These are phyloP conservation scores for Golubevia sp. DNA, from an alignment of 1,284 basidiomycete genomes.

Conservation along the genomic window DNA sequence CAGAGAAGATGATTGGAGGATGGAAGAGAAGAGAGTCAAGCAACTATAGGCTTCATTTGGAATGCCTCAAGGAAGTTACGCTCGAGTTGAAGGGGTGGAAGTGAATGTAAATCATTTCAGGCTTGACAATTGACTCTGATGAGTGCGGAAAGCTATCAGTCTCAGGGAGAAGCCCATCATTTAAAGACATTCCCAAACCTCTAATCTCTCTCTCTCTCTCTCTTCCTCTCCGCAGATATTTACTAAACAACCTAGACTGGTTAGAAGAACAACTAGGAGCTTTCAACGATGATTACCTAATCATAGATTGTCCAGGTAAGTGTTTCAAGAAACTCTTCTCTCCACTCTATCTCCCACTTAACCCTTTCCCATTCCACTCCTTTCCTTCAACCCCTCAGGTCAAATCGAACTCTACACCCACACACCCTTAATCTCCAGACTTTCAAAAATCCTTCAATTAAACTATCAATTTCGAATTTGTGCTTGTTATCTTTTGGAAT, in stretches of 20 bases:
- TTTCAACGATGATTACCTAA: constrained; percentile 94
- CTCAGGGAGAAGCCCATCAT: no score
- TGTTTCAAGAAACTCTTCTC: no score
- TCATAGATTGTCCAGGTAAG: constrained; percentile 97
- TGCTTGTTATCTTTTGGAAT: constrained; percentile 82
- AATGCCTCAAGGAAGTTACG: no score
- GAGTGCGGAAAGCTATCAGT: no score
- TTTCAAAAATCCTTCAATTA: constrained; percentile 69
- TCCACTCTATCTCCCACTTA: neutral
- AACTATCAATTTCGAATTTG: constrained; percentile 53
- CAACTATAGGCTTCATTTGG: no score
- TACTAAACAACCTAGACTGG: constrained; percentile 97
- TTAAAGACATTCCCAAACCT: no score
- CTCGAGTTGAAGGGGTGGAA: no score
- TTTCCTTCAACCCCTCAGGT: constrained; percentile 65
- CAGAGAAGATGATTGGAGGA: neutral
- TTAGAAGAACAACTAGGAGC: constrained; percentile 94
- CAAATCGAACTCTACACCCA: constrained; percentile 99
- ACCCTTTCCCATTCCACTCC: neutral
- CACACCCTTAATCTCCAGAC: constrained; percentile 88
- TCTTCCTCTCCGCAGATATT: constrained; percentile 70
- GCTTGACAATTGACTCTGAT: no score
- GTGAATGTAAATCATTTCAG: no score
- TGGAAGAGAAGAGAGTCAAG: no score
- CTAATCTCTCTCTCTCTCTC: no score